Evolutionary conservation across 306 rosid species (phyloP), one percentile per base, ranked within the genome.

Genomic region (Arachis stenosperma): DNA sequence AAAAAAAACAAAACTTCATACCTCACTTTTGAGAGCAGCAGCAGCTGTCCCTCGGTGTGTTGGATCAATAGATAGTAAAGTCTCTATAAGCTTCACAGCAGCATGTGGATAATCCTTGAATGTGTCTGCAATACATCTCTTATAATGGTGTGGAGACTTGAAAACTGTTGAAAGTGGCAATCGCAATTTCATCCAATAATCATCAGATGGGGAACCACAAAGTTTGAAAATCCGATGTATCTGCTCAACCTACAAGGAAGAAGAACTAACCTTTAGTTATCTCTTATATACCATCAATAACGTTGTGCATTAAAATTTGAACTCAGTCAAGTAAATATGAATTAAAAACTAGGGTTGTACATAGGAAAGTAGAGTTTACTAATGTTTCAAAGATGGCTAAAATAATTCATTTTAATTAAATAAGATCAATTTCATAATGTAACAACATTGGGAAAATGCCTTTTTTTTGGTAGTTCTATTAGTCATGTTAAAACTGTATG

Each of bases 171-270:
- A 83, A 81, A 73, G 86, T 29, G 93, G 84, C 72, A 78, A 74
- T 72, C 88, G 86, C 78, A 82, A 81, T 76, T 83, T 90, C 29
- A 74, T 82, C 98, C 99, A 91, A 71, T 94, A 94, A 59, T 94
- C 96, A 33, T 91, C 98, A 8, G 99, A 75, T 30, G 99, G 99
- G 11, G 99, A 94, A 65, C 99, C 99, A 58, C 99, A 91, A 15
- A 94, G 97, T 90, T 94, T 94, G 83, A 88, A 94, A 66, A 94
- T 94, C 82, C 95, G 91, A 82, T 94, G 99, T 80, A 94, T 83
- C 65, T 94, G 99, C 84, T 94, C 99, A 76, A 94, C 96, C 99
- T 94, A 72, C 80, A 85, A 65, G 42, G 43, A 69, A 79, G 70
- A 46, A 84, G 39, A 68, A 44, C 42, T 61, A 80, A 78, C 69